Percentiles rank a stretch among this genome's conserved stretches.
Conservation (phyloP, 345 rosid species). For the Salix viminalis region DNA sequence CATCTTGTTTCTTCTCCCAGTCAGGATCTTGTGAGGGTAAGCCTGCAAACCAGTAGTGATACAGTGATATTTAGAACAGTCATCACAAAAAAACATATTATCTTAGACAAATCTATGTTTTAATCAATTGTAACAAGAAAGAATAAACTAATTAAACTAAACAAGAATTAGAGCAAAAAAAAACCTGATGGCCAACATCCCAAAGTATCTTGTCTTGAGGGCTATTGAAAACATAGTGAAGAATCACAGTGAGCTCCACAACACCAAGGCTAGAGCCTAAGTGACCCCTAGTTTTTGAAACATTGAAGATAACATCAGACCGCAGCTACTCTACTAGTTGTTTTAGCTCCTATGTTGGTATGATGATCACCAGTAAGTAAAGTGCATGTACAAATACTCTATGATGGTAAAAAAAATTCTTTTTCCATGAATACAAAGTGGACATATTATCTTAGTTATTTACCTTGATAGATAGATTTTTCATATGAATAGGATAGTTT, state of each 20-base stretch:
- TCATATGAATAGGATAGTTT: no score
- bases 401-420: no score
- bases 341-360: no score
- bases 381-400: no score
- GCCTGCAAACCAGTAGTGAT: slow-evolving; percentile 41
- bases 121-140: background rate
- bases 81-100: background rate
- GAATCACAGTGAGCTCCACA: slow-evolving; percentile 95
- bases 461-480: no score
- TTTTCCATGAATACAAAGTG: no score
- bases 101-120: background rate
- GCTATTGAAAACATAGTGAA: slow-evolving; percentile 85
- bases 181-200: slow-evolving; percentile 99
- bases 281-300: slow-evolving; percentile 94
- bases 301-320: slow-evolving; percentile 86
- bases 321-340: slow-evolving; percentile 43
- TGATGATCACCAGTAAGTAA: no score
- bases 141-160: background rate
- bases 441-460: no score
- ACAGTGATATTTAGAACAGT: background rate
- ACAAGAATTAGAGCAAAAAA: background rate
- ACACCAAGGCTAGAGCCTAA: slow-evolving; percentile 97
- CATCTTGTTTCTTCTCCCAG: slow-evolving; percentile 94
- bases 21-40: slow-evolving; percentile 93
- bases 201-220: slow-evolving; percentile 87